Conservation (phyloP, 306 rosid species). For the Quercus rubra region DNA sequence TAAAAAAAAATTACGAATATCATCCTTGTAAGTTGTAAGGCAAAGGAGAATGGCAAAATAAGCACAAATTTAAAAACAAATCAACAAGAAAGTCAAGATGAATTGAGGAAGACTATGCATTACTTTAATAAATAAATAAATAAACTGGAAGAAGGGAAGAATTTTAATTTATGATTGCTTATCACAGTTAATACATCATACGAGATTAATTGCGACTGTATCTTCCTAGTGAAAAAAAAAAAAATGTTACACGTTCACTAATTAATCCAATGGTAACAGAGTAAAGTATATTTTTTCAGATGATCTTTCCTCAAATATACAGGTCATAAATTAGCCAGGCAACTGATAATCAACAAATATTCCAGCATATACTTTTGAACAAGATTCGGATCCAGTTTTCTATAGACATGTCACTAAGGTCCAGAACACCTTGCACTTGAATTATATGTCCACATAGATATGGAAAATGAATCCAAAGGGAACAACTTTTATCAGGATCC, state of each 20-base stretch:
- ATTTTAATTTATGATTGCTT: not conserved
- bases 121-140: not conserved
- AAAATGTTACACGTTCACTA: not conserved
- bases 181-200: not conserved
- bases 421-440: not conserved
- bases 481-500: not conserved
- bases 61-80: not conserved
- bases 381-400: not conserved
- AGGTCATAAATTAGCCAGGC: not conserved
- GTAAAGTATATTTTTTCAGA: not conserved
- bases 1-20: not conserved
- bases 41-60: not conserved
- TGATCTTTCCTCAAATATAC: not conserved
- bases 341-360: not conserved
- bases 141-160: not conserved
- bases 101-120: not conserved
- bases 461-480: conserved; percentile 3
- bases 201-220: not conserved
- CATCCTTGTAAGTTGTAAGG: not conserved
- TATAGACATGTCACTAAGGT: not conserved
- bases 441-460: not conserved
- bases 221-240: not conserved
- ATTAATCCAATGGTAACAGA: not conserved
- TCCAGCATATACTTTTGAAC: not conserved
- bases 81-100: not conserved